Evolutionary conservation across 2,329 filamentous ascomycete species (phyloP), one percentile per base, ranked within the genome.

Genomic region (Cordyceps fumosorosea): DNA sequence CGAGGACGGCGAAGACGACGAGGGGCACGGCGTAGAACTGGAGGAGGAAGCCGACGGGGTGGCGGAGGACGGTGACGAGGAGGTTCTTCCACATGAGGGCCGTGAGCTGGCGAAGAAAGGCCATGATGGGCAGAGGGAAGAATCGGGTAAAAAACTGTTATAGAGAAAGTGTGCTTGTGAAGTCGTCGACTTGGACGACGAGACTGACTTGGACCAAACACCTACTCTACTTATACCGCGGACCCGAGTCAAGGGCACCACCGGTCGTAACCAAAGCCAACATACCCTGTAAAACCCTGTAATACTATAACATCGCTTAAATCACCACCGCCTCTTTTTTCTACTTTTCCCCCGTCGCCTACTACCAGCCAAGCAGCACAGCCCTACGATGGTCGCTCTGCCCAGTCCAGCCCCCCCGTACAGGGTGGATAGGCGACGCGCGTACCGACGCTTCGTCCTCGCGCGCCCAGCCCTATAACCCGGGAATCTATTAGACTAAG

Each of bases 1-100:
- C 65, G n/a, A 71, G 66, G 14, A 73, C 52, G 53, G 67, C 66
- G 44, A 73, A 69, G 48, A 73, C 64, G n/a, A 67, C 61, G 32
- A 74, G 66, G 1, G 73, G 72, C 1, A 69, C 59, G 32, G 66
- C 65, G 26, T 69, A 70, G 26, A 65, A 64, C 34, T 65, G 67
- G n/a, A 73, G 24, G 45, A 70, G 45, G 52, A 68, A 69, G 37
- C 67, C 64, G 12, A 69, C 16, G 45, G 67, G 67, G 14, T 66
- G 66, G 22, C 69, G 59, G 34, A 66, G 62, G 42, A 67, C 63
- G n/a, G 66, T 64, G 42, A 69, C 45, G 57, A 68, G 56, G 18
- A 70, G 56, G 37, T 69, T 70, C 64, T 70, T 71, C 48, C 60
- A 64, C 26, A 63, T 64, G n/a, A 67, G 56, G 7, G 67, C 65